A percentile compares a stretch with the other conserved stretches of the same genome.
Conservation (phyloP, 148 eudicot genomes). For the Diospyros lotus region DNA sequence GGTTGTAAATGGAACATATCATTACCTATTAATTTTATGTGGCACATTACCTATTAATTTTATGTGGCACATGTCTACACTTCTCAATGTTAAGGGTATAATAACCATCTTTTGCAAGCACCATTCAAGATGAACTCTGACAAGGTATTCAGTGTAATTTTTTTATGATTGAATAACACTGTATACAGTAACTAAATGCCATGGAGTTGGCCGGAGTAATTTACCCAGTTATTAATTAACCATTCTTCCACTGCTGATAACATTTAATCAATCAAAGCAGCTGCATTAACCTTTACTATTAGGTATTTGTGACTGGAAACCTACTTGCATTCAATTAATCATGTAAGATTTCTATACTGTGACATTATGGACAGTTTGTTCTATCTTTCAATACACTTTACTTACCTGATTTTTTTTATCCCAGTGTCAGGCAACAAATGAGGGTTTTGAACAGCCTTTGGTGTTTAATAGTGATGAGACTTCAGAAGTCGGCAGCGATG, state of each 20-base stretch:
- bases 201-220: too few relatives aligned
- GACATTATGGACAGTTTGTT: background rate
- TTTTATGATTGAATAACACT: too few relatives aligned
- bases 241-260: background rate
- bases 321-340: background rate
- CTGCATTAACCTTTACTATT: background rate
- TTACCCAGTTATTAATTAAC: too few relatives aligned
- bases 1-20: too few relatives aligned
- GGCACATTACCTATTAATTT: too few relatives aligned
- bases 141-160: too few relatives aligned
- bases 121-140: too few relatives aligned
- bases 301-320: background rate
- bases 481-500: conserved; percentile 19
- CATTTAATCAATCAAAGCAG: background rate
- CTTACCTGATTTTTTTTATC: background rate
- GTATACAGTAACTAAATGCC: too few relatives aligned
- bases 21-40: too few relatives aligned
- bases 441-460: conserved; percentile 21
- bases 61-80: too few relatives aligned
- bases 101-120: too few relatives aligned
- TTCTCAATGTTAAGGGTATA: too few relatives aligned
- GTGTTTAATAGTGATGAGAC: conserved; percentile 27
- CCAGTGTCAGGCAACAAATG: conserved; percentile 33
- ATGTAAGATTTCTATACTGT: background rate
- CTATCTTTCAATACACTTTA: background rate